Evolutionary conservation across 495 filamentous ascomycete genomes (phyloP), one percentile per base, ranked within the genome.

Genomic region (Neurospora intermedia): DNA sequence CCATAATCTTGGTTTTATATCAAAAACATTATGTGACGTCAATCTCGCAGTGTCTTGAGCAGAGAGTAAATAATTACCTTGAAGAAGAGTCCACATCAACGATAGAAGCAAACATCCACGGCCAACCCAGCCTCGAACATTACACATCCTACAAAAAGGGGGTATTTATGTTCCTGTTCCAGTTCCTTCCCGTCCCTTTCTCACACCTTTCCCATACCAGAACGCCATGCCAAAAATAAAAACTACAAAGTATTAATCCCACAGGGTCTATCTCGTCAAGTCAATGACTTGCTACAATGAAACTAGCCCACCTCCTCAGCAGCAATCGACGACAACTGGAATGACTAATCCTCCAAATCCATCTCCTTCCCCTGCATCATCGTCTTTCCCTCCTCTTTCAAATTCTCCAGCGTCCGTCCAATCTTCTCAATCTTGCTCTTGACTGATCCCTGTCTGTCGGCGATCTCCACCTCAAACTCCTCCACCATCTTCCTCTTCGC

Each of bases 391-490:
- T 86, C 86, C 70, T 77, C 75, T 78, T 82, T 87, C 79, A 91
- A 84, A 27, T 87, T 84, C 43, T 78, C 73, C 40, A 91, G 75
- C n/a, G 87, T 87, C 43, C 82, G 78, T 13, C 87, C 87, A 43
- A 89, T 87, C 9, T 77, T 76, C 74, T 85, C 82, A n/a, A 85
- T 84, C 79, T 87, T 90, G 73, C 79, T 83, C 45, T 84, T 78
- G 5, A 91, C 87, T 20, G 80, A 83, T 74, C 84, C 82, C 75
- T 85, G 85, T n/a, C 86, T 79, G 35, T 78, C 80, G 9, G 85
- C 78, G 20, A 88, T 79, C 81, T 96, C 90, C 1, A 85, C 85
- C 81, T 96, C 92, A 75, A 95, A 96, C 41, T 85, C 81, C 42
- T 82, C 81, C 8, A 90, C 87, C 8, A 91, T 81, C 69, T 85